A percentile compares a stretch with the other conserved stretches of the same genome.
phyloP scores from a whole-genome alignment of 306 rosid species.

The Sicyos baderoa region DNA sequence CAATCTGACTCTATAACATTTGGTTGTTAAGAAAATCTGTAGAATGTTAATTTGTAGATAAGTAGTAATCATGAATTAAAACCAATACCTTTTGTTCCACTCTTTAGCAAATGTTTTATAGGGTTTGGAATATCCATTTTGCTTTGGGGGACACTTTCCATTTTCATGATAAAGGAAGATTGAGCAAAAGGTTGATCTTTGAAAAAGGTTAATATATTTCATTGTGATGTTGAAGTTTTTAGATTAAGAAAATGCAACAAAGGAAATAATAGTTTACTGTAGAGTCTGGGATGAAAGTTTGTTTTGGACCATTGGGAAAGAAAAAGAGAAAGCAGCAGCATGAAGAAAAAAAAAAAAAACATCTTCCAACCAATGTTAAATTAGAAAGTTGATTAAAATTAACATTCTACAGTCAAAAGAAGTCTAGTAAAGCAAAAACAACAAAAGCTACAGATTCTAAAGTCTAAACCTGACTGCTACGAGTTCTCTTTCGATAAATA shows the following conservation, averaged over 20 bases:
- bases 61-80: too few species aligned
- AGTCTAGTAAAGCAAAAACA: conserved; percentile 6
- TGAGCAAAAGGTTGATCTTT: background rate
- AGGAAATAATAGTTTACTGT: background rate
- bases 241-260: background rate
- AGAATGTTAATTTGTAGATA: too few species aligned
- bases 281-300: background rate
- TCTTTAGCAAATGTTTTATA: background rate
- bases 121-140: conserved; percentile 5
- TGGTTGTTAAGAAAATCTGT: too few species aligned
- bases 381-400: conserved; percentile 4
- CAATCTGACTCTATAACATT: too few species aligned
- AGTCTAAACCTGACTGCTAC: conserved; percentile 30
- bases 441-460: conserved; percentile 28
- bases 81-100: too few species aligned
- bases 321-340: background rate
- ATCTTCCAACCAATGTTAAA: conserved; percentile 11
- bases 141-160: background rate
- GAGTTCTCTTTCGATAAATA: conserved; percentile 10
- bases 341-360: background rate
- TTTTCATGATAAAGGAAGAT: background rate
- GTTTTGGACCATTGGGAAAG: background rate
- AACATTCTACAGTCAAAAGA: conserved; percentile 20
- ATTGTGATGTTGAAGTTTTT: background rate
- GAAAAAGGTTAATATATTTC: background rate